phyloP scores from a whole-genome alignment of 2,329 filamentous ascomycete genomes.

The Neofusicoccum kwambonambiense region DNA sequence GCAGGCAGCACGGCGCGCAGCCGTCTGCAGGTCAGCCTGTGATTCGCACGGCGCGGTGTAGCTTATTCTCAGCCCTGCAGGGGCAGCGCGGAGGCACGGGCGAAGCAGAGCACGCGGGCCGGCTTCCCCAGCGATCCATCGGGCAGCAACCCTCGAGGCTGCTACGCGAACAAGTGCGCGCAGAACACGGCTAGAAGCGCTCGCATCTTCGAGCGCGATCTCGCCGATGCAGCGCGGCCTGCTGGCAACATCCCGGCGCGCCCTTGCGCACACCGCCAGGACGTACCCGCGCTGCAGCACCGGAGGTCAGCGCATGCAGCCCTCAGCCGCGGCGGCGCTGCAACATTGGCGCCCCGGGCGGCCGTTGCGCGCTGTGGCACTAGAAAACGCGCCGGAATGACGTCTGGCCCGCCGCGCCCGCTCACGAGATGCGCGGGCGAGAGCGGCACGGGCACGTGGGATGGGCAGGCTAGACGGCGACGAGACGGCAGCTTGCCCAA shows the following conservation, averaged over 20 bases:
- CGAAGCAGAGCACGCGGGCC: not conserved
- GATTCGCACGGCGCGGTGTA: slow-evolving; percentile 1
- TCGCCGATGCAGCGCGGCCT: not conserved
- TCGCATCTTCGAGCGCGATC: slow-evolving; percentile 1
- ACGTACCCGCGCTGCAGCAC: not conserved
- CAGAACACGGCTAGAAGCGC: not conserved
- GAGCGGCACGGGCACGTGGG: slow-evolving; percentile 8
- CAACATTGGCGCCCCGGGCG: not conserved
- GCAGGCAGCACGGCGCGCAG: not conserved
- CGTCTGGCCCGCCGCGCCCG: not conserved
- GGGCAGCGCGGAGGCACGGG: not conserved
- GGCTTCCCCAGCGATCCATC: slow-evolving; percentile 1
- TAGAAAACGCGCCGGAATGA: not conserved
- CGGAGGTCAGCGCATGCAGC: slow-evolving; percentile 8
- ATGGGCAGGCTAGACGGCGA: not conserved
- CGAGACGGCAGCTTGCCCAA: slow-evolving; percentile 1
- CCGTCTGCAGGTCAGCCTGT: not conserved
- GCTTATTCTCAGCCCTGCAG: slow-evolving; percentile 12
- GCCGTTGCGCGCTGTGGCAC: not conserved
- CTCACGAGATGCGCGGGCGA: slow-evolving; percentile 3
- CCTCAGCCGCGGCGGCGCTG: not conserved
- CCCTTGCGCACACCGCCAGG: not conserved
- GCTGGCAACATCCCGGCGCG: not conserved
- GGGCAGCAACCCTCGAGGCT: slow-evolving; percentile 6
- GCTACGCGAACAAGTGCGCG: not conserved